These are phyloP conservation scores for Botrytis pseudocinerea DNA, from an alignment of 2,329 filamentous ascomycete species.

Conservation along the genomic window DNA sequence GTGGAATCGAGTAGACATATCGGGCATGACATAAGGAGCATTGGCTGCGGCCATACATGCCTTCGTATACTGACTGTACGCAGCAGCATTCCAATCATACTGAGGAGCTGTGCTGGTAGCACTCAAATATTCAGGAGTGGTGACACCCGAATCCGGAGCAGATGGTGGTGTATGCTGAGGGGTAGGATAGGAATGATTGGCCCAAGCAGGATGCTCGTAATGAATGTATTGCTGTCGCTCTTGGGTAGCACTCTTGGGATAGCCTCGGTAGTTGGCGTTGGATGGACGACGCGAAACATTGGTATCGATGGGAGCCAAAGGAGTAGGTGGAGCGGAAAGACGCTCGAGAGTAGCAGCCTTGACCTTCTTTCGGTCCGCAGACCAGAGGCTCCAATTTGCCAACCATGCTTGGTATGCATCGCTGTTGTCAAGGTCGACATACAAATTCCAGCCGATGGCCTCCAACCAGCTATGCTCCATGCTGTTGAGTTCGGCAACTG, in stretches of 20 bases:
- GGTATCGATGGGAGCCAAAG: constrained; percentile 56
- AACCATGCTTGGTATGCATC: constrained; percentile 66
- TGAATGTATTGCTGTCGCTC: constrained; percentile 38
- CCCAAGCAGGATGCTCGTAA: constrained; percentile 39
- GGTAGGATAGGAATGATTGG: constrained; percentile 39
- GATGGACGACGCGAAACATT: constrained; percentile 52
- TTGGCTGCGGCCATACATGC: constrained; percentile 37
- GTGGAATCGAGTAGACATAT: constrained; percentile 16
- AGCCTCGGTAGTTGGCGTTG: constrained; percentile 47
- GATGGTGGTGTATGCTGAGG: constrained; percentile 53
- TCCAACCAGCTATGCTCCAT: constrained; percentile 70
- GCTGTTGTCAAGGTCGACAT: constrained; percentile 63
- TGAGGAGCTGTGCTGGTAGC: constrained; percentile 48
- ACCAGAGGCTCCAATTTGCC: constrained; percentile 65
- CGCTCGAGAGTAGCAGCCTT: constrained; percentile 42
- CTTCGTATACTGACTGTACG: constrained; percentile 50
- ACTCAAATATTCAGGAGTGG: constrained; percentile 55
- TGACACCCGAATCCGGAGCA: constrained; percentile 53
- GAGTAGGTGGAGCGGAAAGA: constrained; percentile 39
- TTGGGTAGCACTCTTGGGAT: constrained; percentile 48
- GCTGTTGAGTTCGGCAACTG: constrained; percentile 65
- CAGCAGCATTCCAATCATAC: constrained; percentile 49
- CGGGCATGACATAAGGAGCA: constrained; percentile 45
- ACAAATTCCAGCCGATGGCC: constrained; percentile 67
- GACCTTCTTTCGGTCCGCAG: constrained; percentile 47